Evolutionary conservation across 495 filamentous ascomycete species (phyloP).

Genomic region (Durotheca rogersii): DNA sequence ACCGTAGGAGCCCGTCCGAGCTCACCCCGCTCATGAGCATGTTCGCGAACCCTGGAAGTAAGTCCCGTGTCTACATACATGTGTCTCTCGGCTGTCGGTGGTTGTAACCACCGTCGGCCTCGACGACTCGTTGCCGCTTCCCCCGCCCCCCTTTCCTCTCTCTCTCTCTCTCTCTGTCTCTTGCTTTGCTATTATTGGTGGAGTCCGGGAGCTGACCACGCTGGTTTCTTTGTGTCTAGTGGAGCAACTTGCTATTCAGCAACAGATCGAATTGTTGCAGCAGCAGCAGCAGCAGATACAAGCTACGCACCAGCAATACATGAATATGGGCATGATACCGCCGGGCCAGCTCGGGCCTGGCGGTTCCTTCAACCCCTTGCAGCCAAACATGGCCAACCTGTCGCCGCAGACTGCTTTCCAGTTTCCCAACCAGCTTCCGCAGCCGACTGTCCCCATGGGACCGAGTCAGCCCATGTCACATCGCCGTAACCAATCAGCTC

Average conservation of each 20-base stretch:
- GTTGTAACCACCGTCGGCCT: no score
- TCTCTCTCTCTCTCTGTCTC: constrained; percentile 5
- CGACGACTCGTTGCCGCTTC: no score
- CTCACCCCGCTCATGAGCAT: constrained; percentile 98
- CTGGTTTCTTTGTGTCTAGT: constrained; percentile 51
- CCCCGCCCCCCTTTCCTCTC: no score
- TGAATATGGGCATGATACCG: constrained; percentile 91
- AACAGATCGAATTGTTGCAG: constrained; percentile 97
- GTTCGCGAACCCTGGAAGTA: constrained; percentile 60
- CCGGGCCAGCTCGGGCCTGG: constrained; percentile 75
- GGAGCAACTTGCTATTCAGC: constrained; percentile 98
- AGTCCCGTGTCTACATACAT: constrained; percentile 31
- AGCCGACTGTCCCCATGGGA: constrained; percentile 69
- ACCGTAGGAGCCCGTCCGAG: constrained; percentile 95
- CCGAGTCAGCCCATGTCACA: constrained; percentile 79
- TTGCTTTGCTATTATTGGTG: not conserved
- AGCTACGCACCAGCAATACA: constrained; percentile 92
- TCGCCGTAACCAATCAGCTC: constrained; percentile 95
- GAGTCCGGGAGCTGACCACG: constrained; percentile 33
- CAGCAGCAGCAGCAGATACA: constrained; percentile 98
- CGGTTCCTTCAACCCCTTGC: constrained; percentile 65
- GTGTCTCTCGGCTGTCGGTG: not conserved
- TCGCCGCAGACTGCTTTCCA: constrained; percentile 86
- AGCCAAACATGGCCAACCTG: constrained; percentile 68
- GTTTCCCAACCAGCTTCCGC: constrained; percentile 80